phyloP scores from a whole-genome alignment of 208 protist species.

The Leishmania turanica region DNA sequence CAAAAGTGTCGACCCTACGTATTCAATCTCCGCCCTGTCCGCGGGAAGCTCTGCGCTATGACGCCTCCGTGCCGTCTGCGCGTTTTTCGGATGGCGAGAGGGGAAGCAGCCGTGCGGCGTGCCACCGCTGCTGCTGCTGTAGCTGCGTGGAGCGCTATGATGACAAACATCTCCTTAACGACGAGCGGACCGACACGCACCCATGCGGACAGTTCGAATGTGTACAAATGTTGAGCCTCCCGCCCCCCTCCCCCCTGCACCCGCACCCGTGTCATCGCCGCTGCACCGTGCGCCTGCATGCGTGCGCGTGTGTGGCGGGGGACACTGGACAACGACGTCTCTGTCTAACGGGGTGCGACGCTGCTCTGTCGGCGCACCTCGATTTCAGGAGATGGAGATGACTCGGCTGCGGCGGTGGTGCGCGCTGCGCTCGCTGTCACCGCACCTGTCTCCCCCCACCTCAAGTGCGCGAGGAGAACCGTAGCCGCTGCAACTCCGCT shows the following conservation, averaged over 20 bases:
- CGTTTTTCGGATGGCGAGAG: background rate
- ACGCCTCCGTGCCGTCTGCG: background rate
- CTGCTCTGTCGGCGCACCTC: conserved; percentile 19
- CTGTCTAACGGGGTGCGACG: conserved; percentile 23
- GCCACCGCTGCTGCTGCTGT: background rate
- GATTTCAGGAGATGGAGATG: conserved; percentile 22
- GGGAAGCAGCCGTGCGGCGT: background rate
- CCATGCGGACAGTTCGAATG: conserved; percentile 12
- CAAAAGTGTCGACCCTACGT: too few relatives aligned
- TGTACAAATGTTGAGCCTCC: conserved; percentile 17
- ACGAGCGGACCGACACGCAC: conserved; percentile 12
- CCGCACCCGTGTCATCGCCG: background rate
- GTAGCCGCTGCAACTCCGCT: conserved; percentile 9
- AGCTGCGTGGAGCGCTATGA: conserved; percentile 4
- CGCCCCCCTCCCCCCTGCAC: background rate
- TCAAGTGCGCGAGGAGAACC: conserved; percentile 7
- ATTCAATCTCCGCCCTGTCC: background rate
- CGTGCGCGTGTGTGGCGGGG: background rate
- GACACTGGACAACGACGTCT: conserved; percentile 3
- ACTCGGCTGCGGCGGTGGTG: background rate
- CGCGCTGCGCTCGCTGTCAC: background rate
- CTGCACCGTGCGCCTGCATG: background rate
- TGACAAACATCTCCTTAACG: conserved; percentile 2
- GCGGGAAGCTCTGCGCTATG: too few relatives aligned
- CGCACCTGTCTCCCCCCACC: background rate